These are phyloP conservation scores for Baorangia bicolor DNA, from an alignment of 768 basidiomycete genomes.

Conservation along the genomic window DNA sequence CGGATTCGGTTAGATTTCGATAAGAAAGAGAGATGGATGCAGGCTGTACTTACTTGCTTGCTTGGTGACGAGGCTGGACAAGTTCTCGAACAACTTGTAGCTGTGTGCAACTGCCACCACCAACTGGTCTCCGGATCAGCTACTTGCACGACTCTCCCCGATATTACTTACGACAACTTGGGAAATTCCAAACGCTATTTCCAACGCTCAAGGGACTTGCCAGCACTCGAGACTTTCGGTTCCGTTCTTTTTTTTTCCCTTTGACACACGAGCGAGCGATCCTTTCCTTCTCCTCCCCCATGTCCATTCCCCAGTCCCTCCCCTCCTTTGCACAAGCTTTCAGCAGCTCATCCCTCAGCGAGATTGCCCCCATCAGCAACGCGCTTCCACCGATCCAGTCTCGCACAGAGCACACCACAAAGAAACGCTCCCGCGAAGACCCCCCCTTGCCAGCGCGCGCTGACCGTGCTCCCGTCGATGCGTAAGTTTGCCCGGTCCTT, in stretches of 20 bases:
- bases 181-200: not conserved
- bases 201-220: not conserved
- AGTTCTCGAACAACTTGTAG: too few species aligned
- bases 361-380: conserved; percentile 49
- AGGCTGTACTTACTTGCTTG: too few species aligned
- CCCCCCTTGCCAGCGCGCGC: conserved; percentile 26
- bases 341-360: conserved; percentile 53
- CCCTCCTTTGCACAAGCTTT: conserved; percentile 82
- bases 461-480: conserved; percentile 27
- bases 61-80: not conserved
- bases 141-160: too few species aligned
- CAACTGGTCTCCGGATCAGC: not conserved
- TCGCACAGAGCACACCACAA: conserved; percentile 22
- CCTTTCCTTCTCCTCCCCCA: conserved; percentile 17
- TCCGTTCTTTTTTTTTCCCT: conserved; percentile 11
- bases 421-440: conserved; percentile 49
- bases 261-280: not conserved
- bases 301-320: conserved; percentile 60
- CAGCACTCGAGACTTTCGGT: conserved; percentile 10
- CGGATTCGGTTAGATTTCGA: not conserved
- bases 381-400: conserved; percentile 66
- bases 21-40: too few species aligned
- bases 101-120: too few species aligned
- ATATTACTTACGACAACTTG: conserved; percentile 3
- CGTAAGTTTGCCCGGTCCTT: conserved; percentile 38